Conservation (phyloP, 345 rosid genomes). For the Acer yangbiense region DNA sequence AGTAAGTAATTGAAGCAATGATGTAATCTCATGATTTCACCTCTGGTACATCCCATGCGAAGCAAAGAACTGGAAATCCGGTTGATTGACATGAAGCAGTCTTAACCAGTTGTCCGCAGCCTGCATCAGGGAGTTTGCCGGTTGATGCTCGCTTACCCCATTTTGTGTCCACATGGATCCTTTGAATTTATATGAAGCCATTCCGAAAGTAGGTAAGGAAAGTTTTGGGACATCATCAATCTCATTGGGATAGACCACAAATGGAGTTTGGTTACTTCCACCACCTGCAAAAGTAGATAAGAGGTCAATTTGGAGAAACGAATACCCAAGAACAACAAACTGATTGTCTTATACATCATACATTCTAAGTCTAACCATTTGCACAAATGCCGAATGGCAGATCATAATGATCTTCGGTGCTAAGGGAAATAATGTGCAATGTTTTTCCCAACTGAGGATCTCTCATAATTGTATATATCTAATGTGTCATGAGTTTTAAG, state of each 20-base stretch:
- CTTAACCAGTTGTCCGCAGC: constrained; percentile 36
- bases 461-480: neutral
- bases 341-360: neutral
- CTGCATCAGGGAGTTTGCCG: constrained; percentile 31
- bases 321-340: neutral
- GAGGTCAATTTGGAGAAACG: constrained; percentile 8
- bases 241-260: constrained; percentile 25
- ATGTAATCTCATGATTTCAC: constrained; percentile 24
- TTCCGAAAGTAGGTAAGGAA: constrained; percentile 32
- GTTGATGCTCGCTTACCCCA: constrained; percentile 19
- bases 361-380: neutral
- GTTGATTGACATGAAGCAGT: constrained; percentile 32
- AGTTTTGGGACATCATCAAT: constrained; percentile 29
- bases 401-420: neutral
- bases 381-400: neutral
- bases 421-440: neutral
- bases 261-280: constrained; percentile 30
- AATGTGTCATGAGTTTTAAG: too few species aligned
- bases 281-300: constrained; percentile 17
- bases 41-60: constrained; percentile 37
- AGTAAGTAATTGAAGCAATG: constrained; percentile 5
- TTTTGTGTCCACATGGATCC: constrained; percentile 35
- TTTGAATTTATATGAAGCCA: constrained; percentile 36
- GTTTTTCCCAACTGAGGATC: neutral
- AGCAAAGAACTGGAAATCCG: constrained; percentile 46